Evolutionary conservation across 1,139 yeast species (phyloP).

Genomic region (Suhomyces guaymorum): DNA sequence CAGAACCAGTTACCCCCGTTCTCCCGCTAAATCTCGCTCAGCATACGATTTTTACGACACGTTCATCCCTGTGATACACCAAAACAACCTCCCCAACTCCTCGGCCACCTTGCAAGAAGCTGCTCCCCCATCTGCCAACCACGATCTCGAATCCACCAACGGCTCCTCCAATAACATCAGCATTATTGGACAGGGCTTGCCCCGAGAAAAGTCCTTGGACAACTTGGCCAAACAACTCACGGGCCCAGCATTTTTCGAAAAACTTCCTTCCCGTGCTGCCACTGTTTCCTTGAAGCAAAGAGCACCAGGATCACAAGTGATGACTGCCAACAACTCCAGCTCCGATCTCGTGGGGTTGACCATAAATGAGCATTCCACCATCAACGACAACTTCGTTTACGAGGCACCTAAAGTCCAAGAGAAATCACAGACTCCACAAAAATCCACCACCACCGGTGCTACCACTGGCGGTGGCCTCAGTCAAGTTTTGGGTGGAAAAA

Average conservation of each 20-base stretch:
- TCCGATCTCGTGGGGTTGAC: constrained; percentile 12
- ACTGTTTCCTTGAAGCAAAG: constrained; percentile 20
- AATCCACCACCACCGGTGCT: background rate
- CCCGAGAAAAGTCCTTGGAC: constrained; percentile 29
- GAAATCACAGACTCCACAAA: background rate
- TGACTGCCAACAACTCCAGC: constrained; percentile 14
- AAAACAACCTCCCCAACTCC: constrained; percentile 2
- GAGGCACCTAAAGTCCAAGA: constrained; percentile 21
- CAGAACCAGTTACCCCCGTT: constrained; percentile 4
- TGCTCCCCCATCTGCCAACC: constrained; percentile 1
- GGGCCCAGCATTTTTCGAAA: constrained; percentile 39
- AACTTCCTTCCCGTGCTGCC: constrained; percentile 38
- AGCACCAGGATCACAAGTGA: constrained; percentile 6
- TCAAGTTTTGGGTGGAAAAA: constrained; percentile 7
- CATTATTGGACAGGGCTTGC: constrained; percentile 3
- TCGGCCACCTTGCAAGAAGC: constrained; percentile 5
- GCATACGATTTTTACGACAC: constrained; percentile 47
- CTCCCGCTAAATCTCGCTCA: constrained; percentile 25
- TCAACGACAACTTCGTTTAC: constrained; percentile 39
- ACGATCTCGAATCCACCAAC: constrained; percentile 8
- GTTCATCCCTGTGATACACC: constrained; percentile 39
- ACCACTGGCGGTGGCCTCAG: constrained; percentile 1
- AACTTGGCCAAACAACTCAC: constrained; percentile 45
- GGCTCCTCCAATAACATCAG: constrained; percentile 8
- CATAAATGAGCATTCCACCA: constrained; percentile 18